A percentile compares a stretch with the other conserved stretches of the same genome.
Evolutionary conservation across 2,329 filamentous ascomycete species (phyloP).

Genomic region (Ophiocordyceps sinensis): DNA sequence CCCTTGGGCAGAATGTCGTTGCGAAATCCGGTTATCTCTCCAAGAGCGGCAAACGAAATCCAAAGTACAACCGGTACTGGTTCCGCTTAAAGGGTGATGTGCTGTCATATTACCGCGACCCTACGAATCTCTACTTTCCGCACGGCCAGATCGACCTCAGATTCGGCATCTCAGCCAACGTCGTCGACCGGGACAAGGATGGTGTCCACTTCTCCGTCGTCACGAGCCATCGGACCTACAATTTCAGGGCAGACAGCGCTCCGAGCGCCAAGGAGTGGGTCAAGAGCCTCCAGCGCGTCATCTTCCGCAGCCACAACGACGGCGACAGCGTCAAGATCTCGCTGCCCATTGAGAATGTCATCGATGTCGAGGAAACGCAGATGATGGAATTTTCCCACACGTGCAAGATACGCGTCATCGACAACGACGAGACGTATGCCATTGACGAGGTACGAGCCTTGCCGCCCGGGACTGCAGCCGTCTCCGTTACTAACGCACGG

Average conservation of each 20-base stretch:
- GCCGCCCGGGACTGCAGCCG: neutral
- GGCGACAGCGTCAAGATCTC: conserved; percentile 96
- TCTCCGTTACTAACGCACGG: conserved; percentile 1
- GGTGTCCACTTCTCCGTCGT: conserved; percentile 64
- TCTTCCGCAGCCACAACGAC: conserved; percentile 90
- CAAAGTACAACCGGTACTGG: conserved; percentile 82
- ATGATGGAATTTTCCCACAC: conserved; percentile 89
- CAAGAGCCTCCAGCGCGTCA: conserved; percentile 81
- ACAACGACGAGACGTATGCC: conserved; percentile 86
- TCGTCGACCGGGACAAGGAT: conserved; percentile 67
- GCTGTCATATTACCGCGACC: conserved; percentile 73
- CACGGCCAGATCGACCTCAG: conserved; percentile 83
- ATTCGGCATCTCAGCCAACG: conserved; percentile 75
- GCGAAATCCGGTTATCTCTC: conserved; percentile 79
- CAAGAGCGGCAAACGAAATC: conserved; percentile 80
- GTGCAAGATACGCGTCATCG: conserved; percentile 82
- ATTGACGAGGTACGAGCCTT: conserved; percentile 63
- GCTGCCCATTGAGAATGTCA: conserved; percentile 71
- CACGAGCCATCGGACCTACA: conserved; percentile 69
- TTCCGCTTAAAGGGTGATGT: conserved; percentile 87
- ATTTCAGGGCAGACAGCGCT: conserved; percentile 78
- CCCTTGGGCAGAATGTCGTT: conserved; percentile 41
- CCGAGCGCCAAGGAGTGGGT: conserved; percentile 94
- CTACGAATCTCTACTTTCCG: conserved; percentile 80
- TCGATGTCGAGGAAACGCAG: conserved; percentile 84